Evolutionary conservation across 2,329 filamentous ascomycete genomes (phyloP), one percentile per base, ranked within the genome.

Genomic region (Diaporthe sp.): DNA sequence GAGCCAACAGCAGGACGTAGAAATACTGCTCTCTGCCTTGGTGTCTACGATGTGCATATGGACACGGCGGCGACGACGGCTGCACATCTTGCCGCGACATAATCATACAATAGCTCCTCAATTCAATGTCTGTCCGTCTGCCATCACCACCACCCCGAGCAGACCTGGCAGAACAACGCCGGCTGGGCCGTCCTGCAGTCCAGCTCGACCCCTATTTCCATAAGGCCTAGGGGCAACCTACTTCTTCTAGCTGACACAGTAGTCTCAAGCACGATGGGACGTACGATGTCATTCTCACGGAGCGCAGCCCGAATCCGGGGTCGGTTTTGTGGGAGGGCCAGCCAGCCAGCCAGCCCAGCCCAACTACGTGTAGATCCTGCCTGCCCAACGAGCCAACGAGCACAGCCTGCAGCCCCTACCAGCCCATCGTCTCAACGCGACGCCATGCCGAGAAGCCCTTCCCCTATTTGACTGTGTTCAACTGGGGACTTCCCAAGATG

Each of bases 191-290:
- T 51, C 8, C 32, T 30, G 32, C 44, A 68, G 22, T 53, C 32
- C 19, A 1, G 47, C 25, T 68, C 32, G 47, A 32, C 70, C 71
- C 71, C 61, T 69, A 69, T 58, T 35, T 65, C 39, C 50, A 53
- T 19, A 44, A 37, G 63, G 63, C 47, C 44, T 53, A 68, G 63
- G 63, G 63, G 47, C 44, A 68, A 53, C 30, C 47, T 68, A 53
- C 47, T 68, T 19, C 19, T 22, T 6, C 59, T 42, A 58, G 71
- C 61, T 72, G 71, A 69, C 39, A 56, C 71, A 72, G 71, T 69
- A 69, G 71, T 37, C 42, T 30, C 35, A 27, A 22, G 44, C 44
- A n/a, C 63, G 30, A 51, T 66, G 63, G 44, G 63, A 66, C 63
- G 51, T 15, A 17, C 63, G 44, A 68, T 68, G 63, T 68, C 63